Evolutionary conservation across 257 asterid species (phyloP).

Genomic region (Solanum virginianum): DNA sequence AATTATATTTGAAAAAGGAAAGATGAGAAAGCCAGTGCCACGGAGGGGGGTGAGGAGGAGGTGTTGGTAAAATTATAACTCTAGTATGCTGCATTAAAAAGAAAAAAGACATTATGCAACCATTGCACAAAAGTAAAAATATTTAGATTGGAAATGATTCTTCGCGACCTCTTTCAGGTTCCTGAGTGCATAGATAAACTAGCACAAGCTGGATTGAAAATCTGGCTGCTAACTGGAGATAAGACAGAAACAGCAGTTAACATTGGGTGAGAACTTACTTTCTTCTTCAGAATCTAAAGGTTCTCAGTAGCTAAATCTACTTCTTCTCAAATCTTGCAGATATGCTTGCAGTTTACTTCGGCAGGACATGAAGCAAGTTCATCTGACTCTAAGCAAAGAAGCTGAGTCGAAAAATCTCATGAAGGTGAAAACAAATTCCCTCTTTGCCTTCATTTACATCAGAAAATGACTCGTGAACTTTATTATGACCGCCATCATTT

Average conservation of each 20-base stretch:
- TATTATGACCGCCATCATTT: too few relatives aligned
- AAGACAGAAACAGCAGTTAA: slow-evolving; percentile 99
- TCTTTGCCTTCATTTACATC: too few relatives aligned
- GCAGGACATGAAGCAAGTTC: slow-evolving; percentile 92
- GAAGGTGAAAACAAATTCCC: neutral
- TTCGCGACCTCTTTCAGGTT: slow-evolving; percentile 31
- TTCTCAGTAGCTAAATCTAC: neutral
- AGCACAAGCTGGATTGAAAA: slow-evolving; percentile 95
- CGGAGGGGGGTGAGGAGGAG: neutral
- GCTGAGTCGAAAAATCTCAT: neutral
- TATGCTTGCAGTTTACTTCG: slow-evolving; percentile 97
- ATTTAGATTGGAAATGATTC: neutral
- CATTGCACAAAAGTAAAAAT: neutral
- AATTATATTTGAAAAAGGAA: neutral
- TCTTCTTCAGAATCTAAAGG: slow-evolving; percentile 4
- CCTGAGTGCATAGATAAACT: slow-evolving; percentile 97
- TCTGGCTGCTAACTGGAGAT: slow-evolving; percentile 99
- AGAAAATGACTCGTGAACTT: too few relatives aligned
- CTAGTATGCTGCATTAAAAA: neutral
- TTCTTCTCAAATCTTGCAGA: slow-evolving; percentile 29
- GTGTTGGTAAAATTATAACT: neutral
- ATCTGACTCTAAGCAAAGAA: slow-evolving; percentile 42
- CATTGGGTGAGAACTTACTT: slow-evolving; percentile 58
- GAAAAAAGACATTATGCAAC: neutral
- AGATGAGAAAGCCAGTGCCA: neutral